Evolutionary conservation across 2,329 filamentous ascomycete species (phyloP).

Genomic region (Torrubiella hemipterigena): DNA sequence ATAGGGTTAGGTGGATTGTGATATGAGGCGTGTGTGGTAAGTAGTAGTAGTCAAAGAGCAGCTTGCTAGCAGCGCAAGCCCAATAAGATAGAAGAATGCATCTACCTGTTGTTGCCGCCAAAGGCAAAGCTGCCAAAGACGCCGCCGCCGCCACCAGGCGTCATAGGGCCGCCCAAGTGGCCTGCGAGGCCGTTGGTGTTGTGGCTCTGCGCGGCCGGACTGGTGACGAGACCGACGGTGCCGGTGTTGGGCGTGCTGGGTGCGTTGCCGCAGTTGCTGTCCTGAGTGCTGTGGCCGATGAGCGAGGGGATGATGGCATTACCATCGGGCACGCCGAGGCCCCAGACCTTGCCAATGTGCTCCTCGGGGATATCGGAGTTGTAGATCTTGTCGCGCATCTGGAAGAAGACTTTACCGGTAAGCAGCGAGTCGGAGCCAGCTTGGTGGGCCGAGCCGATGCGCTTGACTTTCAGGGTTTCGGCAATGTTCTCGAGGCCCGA

Average conservation of each 20-base stretch:
- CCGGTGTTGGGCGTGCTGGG: slow-evolving; percentile 60
- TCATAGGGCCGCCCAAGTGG: slow-evolving; percentile 60
- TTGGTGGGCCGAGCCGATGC: slow-evolving; percentile 78
- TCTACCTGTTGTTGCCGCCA: slow-evolving; percentile 25
- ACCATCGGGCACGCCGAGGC: slow-evolving; percentile 64
- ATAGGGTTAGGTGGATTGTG: too few relatives aligned
- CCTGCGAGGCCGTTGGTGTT: slow-evolving; percentile 40
- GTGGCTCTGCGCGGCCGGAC: slow-evolving; percentile 35
- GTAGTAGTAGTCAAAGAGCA: too few relatives aligned
- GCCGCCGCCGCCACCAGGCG: slow-evolving; percentile 62
- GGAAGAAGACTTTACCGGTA: slow-evolving; percentile 91
- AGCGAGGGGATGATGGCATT: slow-evolving; percentile 22
- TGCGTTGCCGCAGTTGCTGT: slow-evolving; percentile 33
- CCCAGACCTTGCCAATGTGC: slow-evolving; percentile 86
- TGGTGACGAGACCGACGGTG: slow-evolving; percentile 33
- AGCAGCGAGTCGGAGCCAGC: slow-evolving; percentile 89
- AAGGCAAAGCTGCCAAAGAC: slow-evolving; percentile 65
- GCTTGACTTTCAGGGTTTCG: slow-evolving; percentile 82
- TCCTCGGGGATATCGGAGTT: slow-evolving; percentile 69
- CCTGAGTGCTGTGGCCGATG: slow-evolving; percentile 19
- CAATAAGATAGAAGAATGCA: too few relatives aligned
- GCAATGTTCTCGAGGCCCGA: slow-evolving; percentile 88
- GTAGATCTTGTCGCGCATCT: slow-evolving; percentile 81
- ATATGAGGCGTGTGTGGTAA: too few relatives aligned
- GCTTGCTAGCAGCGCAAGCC: too few relatives aligned